Base-by-base conservation (phyloP, 495 filamentous ascomycete species). In the Massariosphaeria phaeospora region DNA sequence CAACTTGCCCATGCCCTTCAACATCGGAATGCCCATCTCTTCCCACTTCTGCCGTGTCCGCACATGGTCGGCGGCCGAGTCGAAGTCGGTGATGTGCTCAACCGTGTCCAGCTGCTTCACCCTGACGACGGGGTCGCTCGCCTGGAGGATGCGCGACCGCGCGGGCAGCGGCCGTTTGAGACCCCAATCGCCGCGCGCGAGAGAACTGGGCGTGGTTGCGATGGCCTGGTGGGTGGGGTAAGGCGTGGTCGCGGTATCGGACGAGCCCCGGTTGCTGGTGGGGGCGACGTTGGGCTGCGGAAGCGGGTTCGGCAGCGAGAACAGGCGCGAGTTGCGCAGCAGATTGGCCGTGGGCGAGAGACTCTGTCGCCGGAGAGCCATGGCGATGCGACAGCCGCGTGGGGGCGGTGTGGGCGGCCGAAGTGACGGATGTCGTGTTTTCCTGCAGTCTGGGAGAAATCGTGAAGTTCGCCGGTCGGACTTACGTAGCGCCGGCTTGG, bases 11-110 rank as follows among this genome's bases (percentile, higher is more conserved):
- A 20, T 21, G 15, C 46, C 43, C 40, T 78, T 69, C 17, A 79
- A 76, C 26, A 90, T 73, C 2, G 86, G 83, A 49, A 88, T 70
- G 52, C 80, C 75, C 63, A 90, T 72, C 65, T 96, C 89, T 62
- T 89, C 86, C 76, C 84, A 97, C 72, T 97, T 97, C 66, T 79
- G 74, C 39, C 95, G 70, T 10, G 88, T 90, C 58, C 88, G 71
- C 21, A 83, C 81, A 67, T 95, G 89, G 65, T 96, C 89, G 43
- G 83, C 76, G 1, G 89, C 85, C 33, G 87, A 89, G 50, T 83
- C 78, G 72, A 88, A 99, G 53, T 95, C 89, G 50, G 89, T 96
- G 68, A 96, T 81, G 66, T 95, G 88, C 71, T 96, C 90, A 54
- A 82, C 80, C 6, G 89, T 91, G 73, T 99, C 93, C 48, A 94